Conservation (phyloP, 2,329 filamentous ascomycete species). For the Nothophoma quercina region DNA sequence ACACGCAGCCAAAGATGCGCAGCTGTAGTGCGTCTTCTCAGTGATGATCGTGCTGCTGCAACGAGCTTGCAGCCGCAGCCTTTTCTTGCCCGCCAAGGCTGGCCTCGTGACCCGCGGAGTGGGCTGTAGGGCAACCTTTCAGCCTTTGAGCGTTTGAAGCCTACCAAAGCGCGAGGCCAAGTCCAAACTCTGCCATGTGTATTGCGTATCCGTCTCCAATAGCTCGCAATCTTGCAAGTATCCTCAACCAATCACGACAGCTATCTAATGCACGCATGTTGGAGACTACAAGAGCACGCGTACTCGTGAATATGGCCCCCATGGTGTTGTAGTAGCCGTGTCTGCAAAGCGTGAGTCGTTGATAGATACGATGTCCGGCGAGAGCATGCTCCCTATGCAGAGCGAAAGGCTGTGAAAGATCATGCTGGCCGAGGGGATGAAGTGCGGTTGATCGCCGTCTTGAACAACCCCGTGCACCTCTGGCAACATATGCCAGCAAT, state of each 20-base stretch:
- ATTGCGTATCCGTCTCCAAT: not conserved
- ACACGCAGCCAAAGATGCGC: slow-evolving; percentile 27
- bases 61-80: slow-evolving; percentile 31
- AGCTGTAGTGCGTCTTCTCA: slow-evolving; percentile 31
- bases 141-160: slow-evolving; percentile 7
- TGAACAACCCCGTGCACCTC: not conserved
- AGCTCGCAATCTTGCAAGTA: slow-evolving; percentile 1
- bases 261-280: slow-evolving; percentile 35
- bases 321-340: not conserved
- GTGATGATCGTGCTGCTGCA: slow-evolving; percentile 37
- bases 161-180: slow-evolving; percentile 4
- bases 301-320: not conserved
- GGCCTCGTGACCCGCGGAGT: slow-evolving; percentile 28
- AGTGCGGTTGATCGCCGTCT: slow-evolving; percentile 2
- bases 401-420: not conserved
- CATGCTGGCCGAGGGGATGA: slow-evolving; percentile 4
- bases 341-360: not conserved
- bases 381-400: not conserved
- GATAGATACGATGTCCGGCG: not conserved
- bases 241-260: slow-evolving; percentile 27
- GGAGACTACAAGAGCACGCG: slow-evolving; percentile 15
- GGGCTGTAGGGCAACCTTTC: not conserved
- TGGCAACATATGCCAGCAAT: not conserved
- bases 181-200: not conserved
- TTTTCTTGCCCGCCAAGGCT: slow-evolving; percentile 19